Base-by-base conservation (phyloP, 306 rosid genomes). In the Glycine latifolia region DNA sequence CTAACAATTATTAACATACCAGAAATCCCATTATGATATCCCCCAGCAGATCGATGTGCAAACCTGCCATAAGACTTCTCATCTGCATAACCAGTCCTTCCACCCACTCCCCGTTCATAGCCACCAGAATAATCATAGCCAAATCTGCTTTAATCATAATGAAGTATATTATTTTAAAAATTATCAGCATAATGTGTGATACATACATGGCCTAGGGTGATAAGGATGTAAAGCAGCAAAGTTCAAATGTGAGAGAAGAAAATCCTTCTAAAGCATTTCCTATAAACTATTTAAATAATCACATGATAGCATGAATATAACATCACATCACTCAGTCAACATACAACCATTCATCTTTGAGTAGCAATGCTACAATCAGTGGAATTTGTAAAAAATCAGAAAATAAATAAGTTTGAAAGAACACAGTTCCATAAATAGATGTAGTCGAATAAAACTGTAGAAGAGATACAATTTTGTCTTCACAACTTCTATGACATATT, bases 51-150 rank as follows among this genome's bases (percentile, higher is more conserved):
- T 33, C 94, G 98, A 71, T 90, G 92, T 41, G 59, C 84, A 81
- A 86, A 88, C 76, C 98, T 92, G 55, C 99, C 97, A 87, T 82
- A 88, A 73, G 98, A 75, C 73, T 88, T 93, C 20, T 93, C 99
- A 69, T 95, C 97, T 65, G 78, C 83, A 78, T 87, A 91, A 56
- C 91, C 98, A 77, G 82, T 86, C 77, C 97, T 87, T 79, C 90
- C 96, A 41, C 97, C 90, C 86, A 88, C 82, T 75, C 94, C 97
- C 35, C 99, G 92, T 7, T 93, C 99, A 49, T 91, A 87, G 72
- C 98, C 98, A 67, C 96, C 89, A 79, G 70, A 85, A 86, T 89
- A 81, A 83, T 95, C 94, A 87, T 91, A 83, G 46, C 97, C 99
- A 85, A 89, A 92, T 82, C 99, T 95, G 81, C 63, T 68, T 71